These are phyloP conservation scores for Stachybotrys echinatus DNA, from an alignment of 2,329 filamentous ascomycete species.

Conservation along the genomic window DNA sequence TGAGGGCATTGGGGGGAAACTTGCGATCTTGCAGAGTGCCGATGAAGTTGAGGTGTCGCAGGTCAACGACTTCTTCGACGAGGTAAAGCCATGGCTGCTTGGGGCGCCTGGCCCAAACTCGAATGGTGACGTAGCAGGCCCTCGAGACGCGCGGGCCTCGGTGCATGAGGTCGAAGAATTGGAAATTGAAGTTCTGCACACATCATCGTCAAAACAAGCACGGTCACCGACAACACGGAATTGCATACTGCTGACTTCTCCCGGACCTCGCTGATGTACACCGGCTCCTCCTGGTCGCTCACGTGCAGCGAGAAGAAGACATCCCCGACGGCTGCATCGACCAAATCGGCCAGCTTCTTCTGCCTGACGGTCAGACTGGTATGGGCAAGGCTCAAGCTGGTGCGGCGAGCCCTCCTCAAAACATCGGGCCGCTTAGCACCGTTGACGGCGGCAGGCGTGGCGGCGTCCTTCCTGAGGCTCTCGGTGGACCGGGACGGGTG, in stretches of 20 bases:
- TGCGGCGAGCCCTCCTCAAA: slow-evolving; percentile 30
- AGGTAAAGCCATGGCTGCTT: slow-evolving; percentile 52
- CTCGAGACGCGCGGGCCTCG: slow-evolving; percentile 62
- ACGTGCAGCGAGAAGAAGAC: slow-evolving; percentile 84
- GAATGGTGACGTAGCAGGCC: slow-evolving; percentile 58
- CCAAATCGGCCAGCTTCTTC: slow-evolving; percentile 68
- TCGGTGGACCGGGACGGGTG: slow-evolving; percentile 53
- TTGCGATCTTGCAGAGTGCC: slow-evolving; percentile 65
- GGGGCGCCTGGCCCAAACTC: slow-evolving; percentile 65
- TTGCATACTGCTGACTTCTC: slow-evolving; percentile 62
- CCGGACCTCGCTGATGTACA: slow-evolving; percentile 86
- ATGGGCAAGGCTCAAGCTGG: slow-evolving; percentile 44
- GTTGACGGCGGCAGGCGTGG: slow-evolving; percentile 1
- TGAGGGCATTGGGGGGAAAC: slow-evolving; percentile 74
- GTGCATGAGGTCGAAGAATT: slow-evolving; percentile 69
- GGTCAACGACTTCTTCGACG: slow-evolving; percentile 65
- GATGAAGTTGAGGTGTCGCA: slow-evolving; percentile 73
- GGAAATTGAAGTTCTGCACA: slow-evolving; percentile 75
- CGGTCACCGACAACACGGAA: neutral
- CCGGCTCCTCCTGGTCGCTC: slow-evolving; percentile 57
- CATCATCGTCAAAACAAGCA: neutral
- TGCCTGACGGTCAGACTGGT: slow-evolving; percentile 53
- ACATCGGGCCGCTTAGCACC: slow-evolving; percentile 28
- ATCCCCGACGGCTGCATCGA: slow-evolving; percentile 71
- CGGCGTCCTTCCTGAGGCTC: slow-evolving; percentile 32